Percentiles rank a stretch among this genome's conserved stretches.
phyloP scores from a whole-genome alignment of 805 yeast genomes.

The Tetrapisispora pingtungensis region DNA sequence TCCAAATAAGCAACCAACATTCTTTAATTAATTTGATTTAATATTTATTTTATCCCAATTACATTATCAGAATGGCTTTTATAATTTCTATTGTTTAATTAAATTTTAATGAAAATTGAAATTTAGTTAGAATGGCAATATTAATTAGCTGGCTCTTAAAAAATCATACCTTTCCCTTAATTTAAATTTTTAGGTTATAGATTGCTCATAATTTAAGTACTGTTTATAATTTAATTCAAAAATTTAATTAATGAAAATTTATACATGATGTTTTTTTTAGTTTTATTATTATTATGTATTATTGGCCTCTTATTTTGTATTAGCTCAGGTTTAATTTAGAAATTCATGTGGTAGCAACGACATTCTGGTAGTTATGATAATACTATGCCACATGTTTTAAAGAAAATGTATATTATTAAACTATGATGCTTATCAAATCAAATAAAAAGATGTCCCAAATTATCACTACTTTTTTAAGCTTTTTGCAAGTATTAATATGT shows the following conservation, averaged over 20 bases:
- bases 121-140: background rate
- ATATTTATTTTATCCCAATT: background rate
- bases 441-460: no score
- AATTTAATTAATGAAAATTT: slow-evolving; percentile 1
- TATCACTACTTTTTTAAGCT: no score
- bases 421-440: no score
- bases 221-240: slow-evolving; percentile 3
- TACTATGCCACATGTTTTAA: no score
- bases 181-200: slow-evolving; percentile 3
- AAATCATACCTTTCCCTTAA: background rate
- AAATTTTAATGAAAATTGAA: background rate
- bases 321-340: no score
- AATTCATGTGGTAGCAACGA: no score
- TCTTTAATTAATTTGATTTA: slow-evolving; percentile 1
- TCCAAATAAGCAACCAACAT: slow-evolving; percentile 68
- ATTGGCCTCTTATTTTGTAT: background rate
- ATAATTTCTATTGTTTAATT: background rate
- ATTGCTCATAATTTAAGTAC: background rate
- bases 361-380: no score
- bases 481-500: no score
- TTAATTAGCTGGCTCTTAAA: slow-evolving; percentile 2
- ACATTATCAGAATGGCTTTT: slow-evolving; percentile 3
- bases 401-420: no score
- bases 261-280: background rate
- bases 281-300: no score